A percentile compares a stretch with the other conserved stretches of the same genome.
These are phyloP conservation scores for Phaeosphaeria sp. DNA, from an alignment of 2,329 filamentous ascomycete genomes.

Conservation along the genomic window DNA sequence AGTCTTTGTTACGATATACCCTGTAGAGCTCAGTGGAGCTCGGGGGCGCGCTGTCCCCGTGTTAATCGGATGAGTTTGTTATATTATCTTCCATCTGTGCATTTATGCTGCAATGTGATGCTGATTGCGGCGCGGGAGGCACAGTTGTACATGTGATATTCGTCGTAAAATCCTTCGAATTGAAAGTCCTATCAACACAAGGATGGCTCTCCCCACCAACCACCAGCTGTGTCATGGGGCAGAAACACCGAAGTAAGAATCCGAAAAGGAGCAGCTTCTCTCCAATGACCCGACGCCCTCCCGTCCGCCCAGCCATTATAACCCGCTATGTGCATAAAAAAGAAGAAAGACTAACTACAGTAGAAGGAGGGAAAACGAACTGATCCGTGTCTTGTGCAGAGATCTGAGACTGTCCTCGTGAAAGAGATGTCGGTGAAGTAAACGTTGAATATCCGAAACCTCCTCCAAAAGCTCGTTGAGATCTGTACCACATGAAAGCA, in stretches of 20 bases:
- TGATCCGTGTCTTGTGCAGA: not conserved
- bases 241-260: not conserved
- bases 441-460: conserved; percentile 20
- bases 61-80: not conserved
- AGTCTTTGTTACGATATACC: conserved; percentile 1
- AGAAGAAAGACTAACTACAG: not conserved
- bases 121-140: not conserved
- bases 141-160: not conserved
- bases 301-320: not conserved
- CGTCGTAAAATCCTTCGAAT: not conserved
- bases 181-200: not conserved
- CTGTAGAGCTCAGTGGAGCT: not conserved
- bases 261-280: conserved; percentile 3
- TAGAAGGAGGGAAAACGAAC: not conserved
- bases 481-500: conserved; percentile 17
- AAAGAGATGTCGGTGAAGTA: conserved; percentile 8
- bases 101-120: not conserved
- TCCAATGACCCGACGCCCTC: not conserved
- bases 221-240: not conserved
- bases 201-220: not conserved
- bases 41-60: not conserved
- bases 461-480: conserved; percentile 29
- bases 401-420: conserved; percentile 4
- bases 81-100: not conserved
- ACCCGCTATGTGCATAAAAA: conserved; percentile 12